Evolutionary conservation across 2,329 filamentous ascomycete species (phyloP).

Genomic region (Lachnellula cervina): DNA sequence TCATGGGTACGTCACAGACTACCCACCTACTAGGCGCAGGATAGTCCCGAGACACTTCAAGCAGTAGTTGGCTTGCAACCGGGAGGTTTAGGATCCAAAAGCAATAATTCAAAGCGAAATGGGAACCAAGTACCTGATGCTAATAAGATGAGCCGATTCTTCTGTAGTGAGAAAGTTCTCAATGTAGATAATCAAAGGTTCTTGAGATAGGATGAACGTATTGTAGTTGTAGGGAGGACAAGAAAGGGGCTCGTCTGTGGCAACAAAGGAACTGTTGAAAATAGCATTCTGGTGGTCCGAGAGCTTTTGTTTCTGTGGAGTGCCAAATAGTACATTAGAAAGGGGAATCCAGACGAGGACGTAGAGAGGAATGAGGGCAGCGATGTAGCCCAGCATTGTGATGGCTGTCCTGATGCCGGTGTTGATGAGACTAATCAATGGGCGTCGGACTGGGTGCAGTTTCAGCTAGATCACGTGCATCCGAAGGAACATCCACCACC

Average conservation of each 20-base stretch:
- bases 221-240: slow-evolving; percentile 27
- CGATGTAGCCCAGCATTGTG: slow-evolving; percentile 28
- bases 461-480: neutral
- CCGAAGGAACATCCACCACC: neutral
- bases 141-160: slow-evolving; percentile 47
- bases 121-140: slow-evolving; percentile 42
- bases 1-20: no score
- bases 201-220: slow-evolving; percentile 46
- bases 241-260: slow-evolving; percentile 24
- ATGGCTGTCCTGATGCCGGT: neutral
- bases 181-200: slow-evolving; percentile 54
- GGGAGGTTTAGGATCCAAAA: neutral
- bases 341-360: slow-evolving; percentile 27
- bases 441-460: neutral
- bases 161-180: slow-evolving; percentile 46
- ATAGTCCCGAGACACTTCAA: no score
- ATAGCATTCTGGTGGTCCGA: slow-evolving; percentile 2
- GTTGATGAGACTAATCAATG: neutral
- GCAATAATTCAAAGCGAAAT: neutral
- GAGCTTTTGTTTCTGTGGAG: neutral
- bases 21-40: no score
- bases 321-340: slow-evolving; percentile 20
- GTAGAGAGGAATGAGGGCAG: slow-evolving; percentile 27
- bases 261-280: slow-evolving; percentile 28
- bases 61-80: no score